phyloP scores from a whole-genome alignment of 345 rosid species.

The Brassica cretica region DNA sequence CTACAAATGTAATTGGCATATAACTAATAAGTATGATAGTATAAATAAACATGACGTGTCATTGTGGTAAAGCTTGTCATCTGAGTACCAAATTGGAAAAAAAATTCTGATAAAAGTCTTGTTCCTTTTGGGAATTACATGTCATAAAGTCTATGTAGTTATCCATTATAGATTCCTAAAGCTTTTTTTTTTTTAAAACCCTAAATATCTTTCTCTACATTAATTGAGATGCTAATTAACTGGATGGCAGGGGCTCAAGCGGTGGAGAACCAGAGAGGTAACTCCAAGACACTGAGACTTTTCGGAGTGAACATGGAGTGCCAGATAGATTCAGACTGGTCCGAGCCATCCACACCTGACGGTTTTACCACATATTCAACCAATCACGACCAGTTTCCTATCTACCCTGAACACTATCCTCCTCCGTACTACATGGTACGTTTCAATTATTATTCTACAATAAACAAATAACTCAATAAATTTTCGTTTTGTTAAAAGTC shows the following conservation, averaged over 20 bases:
- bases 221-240: no score
- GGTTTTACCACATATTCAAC: slow-evolving; percentile 47
- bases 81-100: slow-evolving; percentile 24
- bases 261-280: slow-evolving; percentile 46
- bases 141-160: slow-evolving; percentile 11
- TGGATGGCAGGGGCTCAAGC: background rate
- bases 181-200: background rate
- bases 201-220: no score
- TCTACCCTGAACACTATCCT: slow-evolving; percentile 36
- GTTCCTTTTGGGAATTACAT: slow-evolving; percentile 7
- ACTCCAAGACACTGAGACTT: slow-evolving; percentile 68
- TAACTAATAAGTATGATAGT: no score
- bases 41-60: slow-evolving; percentile 10
- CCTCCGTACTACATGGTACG: slow-evolving; percentile 55
- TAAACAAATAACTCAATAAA: background rate
- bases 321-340: slow-evolving; percentile 58
- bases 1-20: no score
- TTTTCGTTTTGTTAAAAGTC: background rate
- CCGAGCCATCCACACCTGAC: slow-evolving; percentile 66
- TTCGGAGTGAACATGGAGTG: slow-evolving; percentile 94
- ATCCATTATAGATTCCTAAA: slow-evolving; percentile 20
- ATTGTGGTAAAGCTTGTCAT: slow-evolving; percentile 22
- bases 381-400: slow-evolving; percentile 38
- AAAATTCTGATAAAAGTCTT: background rate
- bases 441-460: background rate